A percentile compares a stretch with the other conserved stretches of the same genome.
phyloP scores from a whole-genome alignment of 176 grass and related monocot genomes.

The Zea mays region DNA sequence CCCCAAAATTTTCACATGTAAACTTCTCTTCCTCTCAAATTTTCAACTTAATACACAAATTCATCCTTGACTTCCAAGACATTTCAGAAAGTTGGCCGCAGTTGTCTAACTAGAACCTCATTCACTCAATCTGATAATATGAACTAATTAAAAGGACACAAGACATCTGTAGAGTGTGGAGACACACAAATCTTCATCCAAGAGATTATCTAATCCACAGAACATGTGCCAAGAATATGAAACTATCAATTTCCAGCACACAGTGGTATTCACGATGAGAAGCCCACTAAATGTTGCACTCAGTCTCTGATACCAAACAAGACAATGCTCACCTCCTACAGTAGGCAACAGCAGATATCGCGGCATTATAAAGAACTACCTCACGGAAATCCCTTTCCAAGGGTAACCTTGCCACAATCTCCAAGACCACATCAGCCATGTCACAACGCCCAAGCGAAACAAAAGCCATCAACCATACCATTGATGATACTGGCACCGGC shows the following conservation, averaged over 20 bases:
- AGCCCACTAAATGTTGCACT: not conserved
- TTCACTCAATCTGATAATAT: not conserved
- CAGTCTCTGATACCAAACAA: slow-evolving; percentile 11
- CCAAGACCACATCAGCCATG: slow-evolving; percentile 40
- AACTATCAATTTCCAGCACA: too few species aligned
- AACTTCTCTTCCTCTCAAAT: not conserved
- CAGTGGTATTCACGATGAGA: not conserved
- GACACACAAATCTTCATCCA: not conserved
- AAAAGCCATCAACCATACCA: slow-evolving; percentile 25
- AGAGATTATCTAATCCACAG: slow-evolving; percentile 7
- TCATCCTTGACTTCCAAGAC: not conserved
- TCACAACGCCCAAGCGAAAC: slow-evolving; percentile 32
- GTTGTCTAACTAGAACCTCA: not conserved
- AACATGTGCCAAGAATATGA: not conserved
- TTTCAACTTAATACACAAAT: not conserved
- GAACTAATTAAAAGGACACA: not conserved
- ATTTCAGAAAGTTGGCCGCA: not conserved
- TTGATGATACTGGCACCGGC: not conserved
- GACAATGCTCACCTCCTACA: slow-evolving; percentile 34
- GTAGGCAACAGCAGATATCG: slow-evolving; percentile 32
- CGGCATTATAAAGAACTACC: slow-evolving; percentile 39
- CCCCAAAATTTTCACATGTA: not conserved
- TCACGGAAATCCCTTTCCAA: slow-evolving; percentile 20
- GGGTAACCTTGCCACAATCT: slow-evolving; percentile 31
- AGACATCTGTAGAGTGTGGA: not conserved